Evolutionary conservation across 2,329 filamentous ascomycete species (phyloP), one percentile per base, ranked within the genome.

Genomic region (Plenodomus lindquistii): DNA sequence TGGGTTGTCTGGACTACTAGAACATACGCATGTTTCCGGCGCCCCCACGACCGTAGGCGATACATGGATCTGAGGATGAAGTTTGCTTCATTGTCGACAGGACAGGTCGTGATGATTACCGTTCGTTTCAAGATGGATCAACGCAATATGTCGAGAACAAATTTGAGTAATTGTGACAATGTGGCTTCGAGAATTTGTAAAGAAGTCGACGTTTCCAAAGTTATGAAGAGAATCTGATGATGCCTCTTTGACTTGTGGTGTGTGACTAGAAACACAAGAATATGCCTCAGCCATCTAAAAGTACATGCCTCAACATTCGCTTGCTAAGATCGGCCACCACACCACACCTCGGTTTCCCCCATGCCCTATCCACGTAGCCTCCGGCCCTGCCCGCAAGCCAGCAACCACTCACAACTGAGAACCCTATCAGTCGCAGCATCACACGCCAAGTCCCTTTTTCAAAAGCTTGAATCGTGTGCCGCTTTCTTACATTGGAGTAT

Each of bases 1-100:
- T 15, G 15, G n/a, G 8, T 29, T 29, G 41, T 9, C 9, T 6
- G 6, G 27, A 29, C n/a, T 37, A 35, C 20, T 22, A 6, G 29
- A 13, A 29, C 41, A 8, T 47, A 52, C 52, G 52, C 48, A 55
- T 55, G 18, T 55, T 55, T 18, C 52, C 52, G 13, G 52, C 52
- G 39, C 52, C 52, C 2, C 52, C 52, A 6, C 52, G 52, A 9
- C 52, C 52, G 16, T 55, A 55, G 9, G 52, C 39, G 18, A 55
- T 44, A 21, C 44, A 55, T 2, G 45, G 31, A 24, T 55, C 46
- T 19, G 20, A 4, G n/a, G 38, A 16, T 15, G 40, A 16, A 20
- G 13, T 24, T 39, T 27, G 41, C 9, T 29, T 37, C 27, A 20
- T 42, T 21, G 39, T 37, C 27, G 9, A 36, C n/a, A 13, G 16